These are phyloP conservation scores for Taphrina pruni DNA, from an alignment of 1,139 yeast species.

Conservation along the genomic window DNA sequence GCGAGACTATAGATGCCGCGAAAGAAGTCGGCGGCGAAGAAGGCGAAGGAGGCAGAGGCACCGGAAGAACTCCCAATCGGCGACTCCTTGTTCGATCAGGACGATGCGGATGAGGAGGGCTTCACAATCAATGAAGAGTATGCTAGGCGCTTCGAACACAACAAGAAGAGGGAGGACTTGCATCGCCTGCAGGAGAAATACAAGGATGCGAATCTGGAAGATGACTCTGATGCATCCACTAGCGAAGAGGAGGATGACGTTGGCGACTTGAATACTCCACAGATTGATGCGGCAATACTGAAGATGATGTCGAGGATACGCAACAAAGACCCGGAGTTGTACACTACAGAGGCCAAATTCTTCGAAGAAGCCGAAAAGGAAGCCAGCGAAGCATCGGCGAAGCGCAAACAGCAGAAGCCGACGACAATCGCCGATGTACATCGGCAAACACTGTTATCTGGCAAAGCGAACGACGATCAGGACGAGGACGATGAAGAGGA, in stretches of 20 bases:
- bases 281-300: conserved; percentile 78
- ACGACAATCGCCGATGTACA: conserved; percentile 91
- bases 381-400: conserved; percentile 30
- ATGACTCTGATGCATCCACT: conserved; percentile 53
- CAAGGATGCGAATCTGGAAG: conserved; percentile 51
- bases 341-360: conserved; percentile 60
- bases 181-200: conserved; percentile 48
- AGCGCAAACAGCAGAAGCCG: conserved; percentile 65
- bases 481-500: conserved; percentile 50
- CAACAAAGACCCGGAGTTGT: conserved; percentile 65
- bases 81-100: conserved; percentile 45
- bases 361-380: conserved; percentile 44
- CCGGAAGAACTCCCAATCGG: conserved; percentile 7
- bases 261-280: conserved; percentile 86
- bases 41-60: conserved; percentile 63
- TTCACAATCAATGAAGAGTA: conserved; percentile 50
- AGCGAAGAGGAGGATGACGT: conserved; percentile 89
- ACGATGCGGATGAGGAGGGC: conserved; percentile 48
- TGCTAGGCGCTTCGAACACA: conserved; percentile 51
- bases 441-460: conserved; percentile 75
- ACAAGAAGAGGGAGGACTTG: conserved; percentile 52
- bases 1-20: conserved; percentile 65
- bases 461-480: conserved; percentile 60
- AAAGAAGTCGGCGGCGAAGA: conserved; percentile 86
- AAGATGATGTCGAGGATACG: conserved; percentile 74